A percentile compares a stretch with the other conserved stretches of the same genome.
These are phyloP conservation scores for Blumeria hordei DNA, from an alignment of 2,329 filamentous ascomycete species.

Conservation along the genomic window DNA sequence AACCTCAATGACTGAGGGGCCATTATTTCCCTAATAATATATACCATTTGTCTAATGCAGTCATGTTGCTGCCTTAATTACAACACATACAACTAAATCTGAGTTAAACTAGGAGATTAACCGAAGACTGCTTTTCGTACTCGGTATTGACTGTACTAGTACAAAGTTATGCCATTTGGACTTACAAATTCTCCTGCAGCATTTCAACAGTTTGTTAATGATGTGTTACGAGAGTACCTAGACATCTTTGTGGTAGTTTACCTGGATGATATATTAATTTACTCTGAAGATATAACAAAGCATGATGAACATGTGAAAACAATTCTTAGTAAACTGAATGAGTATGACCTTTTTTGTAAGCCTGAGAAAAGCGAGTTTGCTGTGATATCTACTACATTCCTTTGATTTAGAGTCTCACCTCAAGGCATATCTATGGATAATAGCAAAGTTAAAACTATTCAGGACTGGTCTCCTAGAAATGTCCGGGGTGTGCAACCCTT, in stretches of 20 bases:
- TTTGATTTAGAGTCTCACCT: background rate
- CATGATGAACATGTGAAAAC: background rate
- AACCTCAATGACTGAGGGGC: too few relatives aligned
- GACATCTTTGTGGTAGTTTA: constrained; percentile 1
- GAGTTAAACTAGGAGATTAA: too few relatives aligned
- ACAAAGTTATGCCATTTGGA: background rate
- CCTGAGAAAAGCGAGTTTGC: background rate
- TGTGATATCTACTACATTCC: background rate
- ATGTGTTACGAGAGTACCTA: background rate
- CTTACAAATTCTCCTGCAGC: background rate
- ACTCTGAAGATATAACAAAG: background rate
- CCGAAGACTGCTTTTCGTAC: too few relatives aligned
- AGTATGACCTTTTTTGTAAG: background rate
- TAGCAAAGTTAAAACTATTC: background rate
- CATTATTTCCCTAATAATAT: too few relatives aligned
- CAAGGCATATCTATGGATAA: too few relatives aligned
- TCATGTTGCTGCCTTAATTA: too few relatives aligned
- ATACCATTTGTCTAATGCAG: too few relatives aligned
- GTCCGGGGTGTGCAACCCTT: background rate
- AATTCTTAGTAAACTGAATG: background rate
- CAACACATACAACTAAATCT: too few relatives aligned
- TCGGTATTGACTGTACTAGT: too few relatives aligned
- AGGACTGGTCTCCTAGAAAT: background rate
- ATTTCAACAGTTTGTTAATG: background rate
- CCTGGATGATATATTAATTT: background rate